phyloP scores from a whole-genome alignment of 345 rosid genomes.

The Hevea brasiliensis region DNA sequence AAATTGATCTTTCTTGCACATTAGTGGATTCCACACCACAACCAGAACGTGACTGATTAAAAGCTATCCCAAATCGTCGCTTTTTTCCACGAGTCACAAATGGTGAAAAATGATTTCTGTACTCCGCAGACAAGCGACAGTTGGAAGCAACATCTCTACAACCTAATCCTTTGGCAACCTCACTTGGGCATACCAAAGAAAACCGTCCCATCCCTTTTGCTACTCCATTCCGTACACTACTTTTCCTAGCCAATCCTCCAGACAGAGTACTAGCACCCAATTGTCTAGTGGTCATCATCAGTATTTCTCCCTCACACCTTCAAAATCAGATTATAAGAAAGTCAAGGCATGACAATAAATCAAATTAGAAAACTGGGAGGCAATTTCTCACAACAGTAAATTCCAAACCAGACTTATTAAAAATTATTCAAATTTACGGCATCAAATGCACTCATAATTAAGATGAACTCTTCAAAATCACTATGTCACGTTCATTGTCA shows the following conservation, averaged over 20 bases:
- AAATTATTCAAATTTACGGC: no score
- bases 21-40: slow-evolving; percentile 42
- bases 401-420: no score
- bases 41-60: slow-evolving; percentile 46
- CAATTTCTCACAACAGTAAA: no score
- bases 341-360: not conserved
- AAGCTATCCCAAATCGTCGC: slow-evolving; percentile 23
- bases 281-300: slow-evolving; percentile 42
- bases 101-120: slow-evolving; percentile 29
- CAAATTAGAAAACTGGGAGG: not conserved
- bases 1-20: slow-evolving; percentile 22
- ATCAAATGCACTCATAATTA: no score
- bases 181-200: slow-evolving; percentile 23
- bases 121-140: slow-evolving; percentile 22
- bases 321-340: not conserved
- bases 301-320: slow-evolving; percentile 4
- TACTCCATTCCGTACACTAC: slow-evolving; percentile 19
- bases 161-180: slow-evolving; percentile 24
- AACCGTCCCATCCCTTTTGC: slow-evolving; percentile 16
- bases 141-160: slow-evolving; percentile 19
- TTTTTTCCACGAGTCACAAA: slow-evolving; percentile 36
- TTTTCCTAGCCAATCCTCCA: slow-evolving; percentile 37
- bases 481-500: not conserved
- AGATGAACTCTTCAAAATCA: no score
- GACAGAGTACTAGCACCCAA: slow-evolving; percentile 34